Evolutionary conservation across 2,329 filamentous ascomycete genomes (phyloP), one percentile per base, ranked within the genome.

Genomic region (Colletotrichum sublineola): DNA sequence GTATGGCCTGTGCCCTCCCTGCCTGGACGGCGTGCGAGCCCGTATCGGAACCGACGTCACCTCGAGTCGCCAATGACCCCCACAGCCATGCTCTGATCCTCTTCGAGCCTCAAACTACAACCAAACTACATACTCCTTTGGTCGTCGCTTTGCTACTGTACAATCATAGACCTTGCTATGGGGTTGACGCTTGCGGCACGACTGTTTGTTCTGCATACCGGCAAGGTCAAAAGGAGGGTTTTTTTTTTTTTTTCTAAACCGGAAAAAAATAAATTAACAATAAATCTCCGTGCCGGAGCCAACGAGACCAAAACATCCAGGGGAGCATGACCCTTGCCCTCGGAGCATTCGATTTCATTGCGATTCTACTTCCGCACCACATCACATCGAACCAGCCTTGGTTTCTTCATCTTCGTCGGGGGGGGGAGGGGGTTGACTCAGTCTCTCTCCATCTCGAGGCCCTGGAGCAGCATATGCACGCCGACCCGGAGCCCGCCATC

Each of bases 321-420:
- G 61, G 38, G 38, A 56, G 24, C 48, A 56, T 44, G n/a, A n/a
- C 40, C 40, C 44, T 31, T 38, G 24, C 18, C 56, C 38, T 71
- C 66, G 69, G 69, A 50, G 53, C 69, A 60, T 36, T 29, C 46
- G 52, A 33, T 53, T 52, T 42, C 65, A 52, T 67, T 63, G 52
- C 52, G 46, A 20, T 63, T 53, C 46, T 40, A 40, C 38, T 63
- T 52, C 61, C 61, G 62, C 29, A 56, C 60, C 44, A 31, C 69
- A 55, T 52, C 66, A 42, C 60, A 60, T 33, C 40, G 53, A 50
- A 53, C 60, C 60, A 63, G 64, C 60, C 46, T 48, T 42, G 33
- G 29, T 40, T 31, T 66, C 52, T 20, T 46, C 52, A 42, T 42
- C 67, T 66, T 61, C 67, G 66, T 70, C 67, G 48, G 66, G 70